These are phyloP conservation scores for Dioscorea dumetorum DNA, from an alignment of 106 monocot species.

Conservation along the genomic window DNA sequence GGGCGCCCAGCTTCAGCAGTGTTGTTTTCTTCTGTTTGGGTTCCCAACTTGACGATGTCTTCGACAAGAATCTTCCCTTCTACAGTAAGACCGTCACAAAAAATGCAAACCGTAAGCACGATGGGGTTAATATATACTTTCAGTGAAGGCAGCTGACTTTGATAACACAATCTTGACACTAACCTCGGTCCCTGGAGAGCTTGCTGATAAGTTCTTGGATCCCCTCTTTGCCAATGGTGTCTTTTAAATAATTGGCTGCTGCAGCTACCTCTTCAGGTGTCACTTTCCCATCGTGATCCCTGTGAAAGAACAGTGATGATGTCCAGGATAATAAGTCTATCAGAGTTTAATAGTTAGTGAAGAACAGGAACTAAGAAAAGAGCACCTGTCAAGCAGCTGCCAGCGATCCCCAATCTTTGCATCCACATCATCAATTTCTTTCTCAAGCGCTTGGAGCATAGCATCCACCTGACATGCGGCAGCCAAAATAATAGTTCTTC, in stretches of 20 bases:
- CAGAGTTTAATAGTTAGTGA: not conserved
- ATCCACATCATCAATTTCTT: constrained; percentile 91
- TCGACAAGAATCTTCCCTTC: constrained; percentile 97
- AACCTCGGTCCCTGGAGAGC: constrained; percentile 84
- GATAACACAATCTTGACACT: not conserved
- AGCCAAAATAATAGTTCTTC: too few species aligned
- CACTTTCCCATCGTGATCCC: constrained; percentile 91
- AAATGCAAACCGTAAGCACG: too few species aligned
- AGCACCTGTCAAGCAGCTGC: constrained; percentile 86
- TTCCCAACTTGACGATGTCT: constrained; percentile 74
- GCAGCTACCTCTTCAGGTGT: constrained; percentile 89
- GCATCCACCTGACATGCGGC: constrained; percentile 50
- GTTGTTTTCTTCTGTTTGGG: constrained; percentile 31
- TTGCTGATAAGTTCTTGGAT: constrained; percentile 84
- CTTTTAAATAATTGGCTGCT: constrained; percentile 82
- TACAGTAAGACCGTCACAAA: constrained; percentile 8
- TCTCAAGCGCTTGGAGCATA: constrained; percentile 86
- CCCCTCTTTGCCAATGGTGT: constrained; percentile 74
- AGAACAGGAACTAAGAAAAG: not conserved
- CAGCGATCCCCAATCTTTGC: constrained; percentile 87
- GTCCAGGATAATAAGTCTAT: too few species aligned
- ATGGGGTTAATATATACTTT: not conserved
- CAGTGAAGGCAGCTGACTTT: not conserved
- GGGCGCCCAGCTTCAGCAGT: constrained; percentile 15
- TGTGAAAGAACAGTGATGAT: constrained; percentile 10